Percentiles rank a stretch among this genome's conserved stretches.
These are phyloP conservation scores for Aegilops umbellulata DNA, from an alignment of 176 grass and related monocot species.

Conservation along the genomic window DNA sequence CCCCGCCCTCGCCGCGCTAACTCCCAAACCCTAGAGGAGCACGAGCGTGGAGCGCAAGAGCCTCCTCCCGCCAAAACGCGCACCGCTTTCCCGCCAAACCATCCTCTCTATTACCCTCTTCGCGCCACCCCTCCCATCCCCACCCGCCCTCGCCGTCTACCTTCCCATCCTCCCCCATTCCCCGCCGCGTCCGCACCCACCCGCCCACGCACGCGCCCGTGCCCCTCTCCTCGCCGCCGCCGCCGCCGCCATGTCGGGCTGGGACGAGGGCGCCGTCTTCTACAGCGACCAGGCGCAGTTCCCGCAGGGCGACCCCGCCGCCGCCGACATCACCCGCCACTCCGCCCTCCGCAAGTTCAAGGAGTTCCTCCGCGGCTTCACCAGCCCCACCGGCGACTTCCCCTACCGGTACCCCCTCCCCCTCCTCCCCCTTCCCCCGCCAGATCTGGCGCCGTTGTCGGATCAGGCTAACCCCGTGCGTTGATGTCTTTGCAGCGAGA, in stretches of 20 bases:
- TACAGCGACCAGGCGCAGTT: constrained; percentile 99
- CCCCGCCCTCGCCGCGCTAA: not conserved
- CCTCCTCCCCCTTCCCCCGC: no score
- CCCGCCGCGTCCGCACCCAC: not conserved
- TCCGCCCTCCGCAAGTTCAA: constrained; percentile 97
- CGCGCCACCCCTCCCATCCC: not conserved
- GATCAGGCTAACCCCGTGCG: not conserved
- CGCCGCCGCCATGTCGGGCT: constrained; percentile 67
- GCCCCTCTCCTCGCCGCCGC: not conserved
- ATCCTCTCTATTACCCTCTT: constrained; percentile 26
- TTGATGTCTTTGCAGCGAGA: no score
- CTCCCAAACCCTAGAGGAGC: not conserved
- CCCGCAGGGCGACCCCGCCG: constrained; percentile 63
- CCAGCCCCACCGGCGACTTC: constrained; percentile 75
- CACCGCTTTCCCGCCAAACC: constrained; percentile 71
- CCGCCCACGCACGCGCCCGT: not conserved
- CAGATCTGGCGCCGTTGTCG: constrained; percentile 5
- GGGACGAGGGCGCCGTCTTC: constrained; percentile 98
- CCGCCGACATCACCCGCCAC: constrained; percentile 73
- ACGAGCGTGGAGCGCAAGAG: not conserved
- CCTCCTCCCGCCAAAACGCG: constrained; percentile 50
- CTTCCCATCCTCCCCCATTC: not conserved
- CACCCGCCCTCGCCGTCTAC: not conserved
- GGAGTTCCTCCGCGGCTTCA: constrained; percentile 93
- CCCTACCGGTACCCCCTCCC: constrained; percentile 63